These are phyloP conservation scores for Vitis hybrid DNA, from an alignment of 177 flowering plant species.

Conservation along the genomic window DNA sequence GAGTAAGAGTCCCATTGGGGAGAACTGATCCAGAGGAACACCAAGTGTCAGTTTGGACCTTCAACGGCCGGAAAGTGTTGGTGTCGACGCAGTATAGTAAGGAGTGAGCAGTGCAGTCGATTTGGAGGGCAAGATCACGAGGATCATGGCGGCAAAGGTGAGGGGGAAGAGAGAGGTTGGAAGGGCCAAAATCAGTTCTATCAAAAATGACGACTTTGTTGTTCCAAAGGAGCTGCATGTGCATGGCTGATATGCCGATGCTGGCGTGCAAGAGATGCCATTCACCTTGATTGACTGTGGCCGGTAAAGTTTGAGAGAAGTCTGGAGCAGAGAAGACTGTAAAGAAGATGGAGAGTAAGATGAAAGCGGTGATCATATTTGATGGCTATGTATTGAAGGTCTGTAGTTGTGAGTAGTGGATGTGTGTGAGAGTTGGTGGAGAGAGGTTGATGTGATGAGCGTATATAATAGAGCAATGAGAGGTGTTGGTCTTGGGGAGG, in stretches of 20 bases:
- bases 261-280: constrained; percentile 43
- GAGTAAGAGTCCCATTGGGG: constrained; percentile 48
- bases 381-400: not conserved
- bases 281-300: constrained; percentile 13
- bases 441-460: constrained; percentile 9
- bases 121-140: constrained; percentile 20
- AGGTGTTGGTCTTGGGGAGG: too few relatives aligned
- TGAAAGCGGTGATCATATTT: not conserved
- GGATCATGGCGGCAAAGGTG: constrained; percentile 37
- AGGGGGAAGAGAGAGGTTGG: constrained; percentile 47
- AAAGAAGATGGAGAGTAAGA: not conserved
- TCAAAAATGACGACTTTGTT: constrained; percentile 58
- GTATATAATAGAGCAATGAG: not conserved
- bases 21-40: constrained; percentile 57
- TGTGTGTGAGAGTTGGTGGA: not conserved
- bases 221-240: constrained; percentile 61
- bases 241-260: constrained; percentile 73
- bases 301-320: not conserved
- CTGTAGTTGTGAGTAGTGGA: not conserved
- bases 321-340: not conserved
- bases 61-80: constrained; percentile 41
- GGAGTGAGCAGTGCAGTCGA: constrained; percentile 68
- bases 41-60: constrained; percentile 56
- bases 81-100: constrained; percentile 34
- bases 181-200: constrained; percentile 55